Conservation (phyloP, 2,329 filamentous ascomycete genomes). For the Chalaropsis thielavioides region DNA sequence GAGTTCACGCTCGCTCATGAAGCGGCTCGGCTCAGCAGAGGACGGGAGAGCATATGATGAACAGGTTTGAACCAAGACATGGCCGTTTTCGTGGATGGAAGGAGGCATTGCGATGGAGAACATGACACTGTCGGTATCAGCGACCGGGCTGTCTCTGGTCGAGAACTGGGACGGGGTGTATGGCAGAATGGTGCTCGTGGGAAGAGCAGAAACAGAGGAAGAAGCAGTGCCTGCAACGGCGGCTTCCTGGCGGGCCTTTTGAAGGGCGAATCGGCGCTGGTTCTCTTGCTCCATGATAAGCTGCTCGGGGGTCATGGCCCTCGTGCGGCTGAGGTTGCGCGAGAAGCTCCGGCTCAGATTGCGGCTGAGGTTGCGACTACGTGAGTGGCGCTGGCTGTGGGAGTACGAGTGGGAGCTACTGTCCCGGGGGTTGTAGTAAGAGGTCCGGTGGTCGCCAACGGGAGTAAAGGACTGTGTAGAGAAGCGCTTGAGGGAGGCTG, state of each 20-base stretch:
- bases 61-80: not conserved
- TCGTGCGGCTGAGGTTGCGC: constrained; percentile 4
- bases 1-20: not conserved
- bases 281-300: constrained; percentile 5
- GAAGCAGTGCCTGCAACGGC: not conserved
- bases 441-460: not conserved
- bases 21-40: not conserved
- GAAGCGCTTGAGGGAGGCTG: constrained; percentile 7
- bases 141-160: not conserved
- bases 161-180: not conserved
- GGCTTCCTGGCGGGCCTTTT: constrained; percentile 9
- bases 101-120: not conserved
- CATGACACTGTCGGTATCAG: constrained; percentile 11
- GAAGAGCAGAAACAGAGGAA: not conserved
- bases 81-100: not conserved
- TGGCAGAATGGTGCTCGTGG: not conserved
- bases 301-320: not conserved
- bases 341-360: not conserved
- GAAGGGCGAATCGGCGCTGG: constrained; percentile 12
- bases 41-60: not conserved
- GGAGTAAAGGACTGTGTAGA: constrained; percentile 3
- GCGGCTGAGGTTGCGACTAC: not conserved
- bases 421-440: not conserved
- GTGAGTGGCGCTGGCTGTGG: constrained; percentile 4
- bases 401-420: not conserved